Percentiles rank a stretch among this genome's conserved stretches.
Conservation (phyloP, 495 filamentous ascomycete species). For the Podospora appendiculata region DNA sequence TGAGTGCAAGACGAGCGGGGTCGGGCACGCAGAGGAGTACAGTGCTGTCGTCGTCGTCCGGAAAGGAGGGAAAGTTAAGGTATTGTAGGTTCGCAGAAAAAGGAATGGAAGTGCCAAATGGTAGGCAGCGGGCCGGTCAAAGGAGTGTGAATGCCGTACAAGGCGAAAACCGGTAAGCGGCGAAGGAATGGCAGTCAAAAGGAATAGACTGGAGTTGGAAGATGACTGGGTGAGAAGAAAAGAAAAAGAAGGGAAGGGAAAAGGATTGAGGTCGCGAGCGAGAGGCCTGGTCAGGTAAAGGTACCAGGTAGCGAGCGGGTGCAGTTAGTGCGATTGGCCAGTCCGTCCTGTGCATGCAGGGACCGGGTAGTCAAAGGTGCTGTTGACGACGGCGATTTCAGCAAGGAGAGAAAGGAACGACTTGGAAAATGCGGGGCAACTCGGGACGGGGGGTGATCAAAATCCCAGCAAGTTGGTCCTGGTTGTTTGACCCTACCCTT, state of each 20-base stretch:
- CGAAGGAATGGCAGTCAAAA: conserved; percentile 11
- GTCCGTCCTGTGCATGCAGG: neutral
- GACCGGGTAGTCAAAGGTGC: neutral
- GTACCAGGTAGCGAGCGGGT: too few species aligned
- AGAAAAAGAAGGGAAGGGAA: conserved; percentile 13
- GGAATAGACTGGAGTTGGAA: conserved; percentile 29
- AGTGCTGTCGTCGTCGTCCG: neutral
- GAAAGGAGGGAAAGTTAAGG: too few species aligned
- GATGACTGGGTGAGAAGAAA: conserved; percentile 13
- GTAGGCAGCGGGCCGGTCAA: neutral
- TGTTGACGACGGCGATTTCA: neutral
- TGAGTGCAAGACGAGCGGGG: conserved; percentile 5
- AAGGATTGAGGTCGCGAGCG: conserved; percentile 4
- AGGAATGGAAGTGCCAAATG: neutral
- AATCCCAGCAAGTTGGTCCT: conserved; percentile 17
- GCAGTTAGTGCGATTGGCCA: neutral
- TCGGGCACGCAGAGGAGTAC: neutral
- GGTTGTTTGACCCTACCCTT: conserved; percentile 12
- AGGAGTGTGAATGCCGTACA: neutral
- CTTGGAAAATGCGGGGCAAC: neutral
- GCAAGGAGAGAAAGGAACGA: neutral
- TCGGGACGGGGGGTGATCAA: neutral
- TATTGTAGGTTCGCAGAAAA: neutral
- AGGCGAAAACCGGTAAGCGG: conserved; percentile 2
- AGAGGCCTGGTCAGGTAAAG: conserved; percentile 3